phyloP scores from a whole-genome alignment of 2,329 filamentous ascomycete genomes.

The Stachybotrys elegans region DNA sequence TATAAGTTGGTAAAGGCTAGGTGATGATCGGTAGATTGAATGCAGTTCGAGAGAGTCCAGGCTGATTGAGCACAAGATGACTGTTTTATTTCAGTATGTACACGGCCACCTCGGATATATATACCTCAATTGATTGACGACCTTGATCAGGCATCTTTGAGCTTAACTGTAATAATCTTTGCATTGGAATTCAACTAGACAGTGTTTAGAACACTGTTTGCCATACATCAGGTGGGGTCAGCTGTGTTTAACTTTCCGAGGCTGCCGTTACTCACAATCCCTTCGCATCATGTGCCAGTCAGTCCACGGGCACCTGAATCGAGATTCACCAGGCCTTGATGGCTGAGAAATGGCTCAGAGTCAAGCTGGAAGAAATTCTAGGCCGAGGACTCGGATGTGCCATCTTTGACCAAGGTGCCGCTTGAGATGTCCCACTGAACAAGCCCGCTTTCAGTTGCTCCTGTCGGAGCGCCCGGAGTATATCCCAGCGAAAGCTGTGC shows the following conservation, averaged over 20 bases:
- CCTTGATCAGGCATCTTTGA: neutral
- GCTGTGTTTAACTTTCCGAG: too few species aligned
- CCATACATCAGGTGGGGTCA: neutral
- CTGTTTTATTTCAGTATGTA: neutral
- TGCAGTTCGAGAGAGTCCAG: neutral
- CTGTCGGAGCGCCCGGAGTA: neutral
- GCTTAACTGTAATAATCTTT: neutral
- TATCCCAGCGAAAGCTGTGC: neutral
- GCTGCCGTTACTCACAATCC: too few species aligned
- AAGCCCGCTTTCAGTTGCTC: neutral
- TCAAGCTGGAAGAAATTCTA: neutral
- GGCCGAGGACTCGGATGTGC: neutral
- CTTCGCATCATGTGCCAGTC: neutral
- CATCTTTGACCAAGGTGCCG: neutral
- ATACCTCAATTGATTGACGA: neutral
- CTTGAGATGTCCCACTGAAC: neutral
- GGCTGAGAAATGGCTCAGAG: neutral
- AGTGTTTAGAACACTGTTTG: too few species aligned
- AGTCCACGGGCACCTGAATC: neutral
- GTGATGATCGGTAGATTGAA: too few species aligned
- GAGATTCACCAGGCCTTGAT: neutral
- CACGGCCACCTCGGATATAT: neutral
- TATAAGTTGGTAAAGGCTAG: too few species aligned
- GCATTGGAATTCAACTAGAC: neutral
- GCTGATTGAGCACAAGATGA: neutral